phyloP scores from a whole-genome alignment of 352 stramenopile genomes.

The Blastocystis sp. region DNA sequence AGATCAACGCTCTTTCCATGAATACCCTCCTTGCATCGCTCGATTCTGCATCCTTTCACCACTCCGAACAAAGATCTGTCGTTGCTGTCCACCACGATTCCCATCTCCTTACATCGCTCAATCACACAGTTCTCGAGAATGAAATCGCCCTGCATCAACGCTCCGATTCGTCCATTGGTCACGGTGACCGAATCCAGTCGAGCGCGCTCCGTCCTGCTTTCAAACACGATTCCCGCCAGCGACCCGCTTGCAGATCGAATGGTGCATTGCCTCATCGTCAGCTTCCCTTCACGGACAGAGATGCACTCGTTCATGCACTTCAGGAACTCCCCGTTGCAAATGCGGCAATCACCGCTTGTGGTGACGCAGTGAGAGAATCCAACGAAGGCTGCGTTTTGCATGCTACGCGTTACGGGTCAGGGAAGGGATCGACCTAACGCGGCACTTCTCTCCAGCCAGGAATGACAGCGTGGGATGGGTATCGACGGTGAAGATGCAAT shows the following conservation, averaged over 20 bases:
- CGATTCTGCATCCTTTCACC: neutral
- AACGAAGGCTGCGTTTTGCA: neutral
- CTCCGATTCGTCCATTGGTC: neutral
- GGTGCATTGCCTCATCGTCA: neutral
- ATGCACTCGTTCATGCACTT: neutral
- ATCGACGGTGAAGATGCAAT: neutral
- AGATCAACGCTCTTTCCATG: neutral
- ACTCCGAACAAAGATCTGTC: neutral
- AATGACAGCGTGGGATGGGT: neutral
- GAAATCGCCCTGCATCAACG: neutral
- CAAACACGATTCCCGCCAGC: neutral
- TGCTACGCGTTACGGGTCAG: neutral
- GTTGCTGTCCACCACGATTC: neutral
- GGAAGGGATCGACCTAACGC: neutral
- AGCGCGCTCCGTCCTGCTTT: neutral
- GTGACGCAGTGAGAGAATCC: neutral
- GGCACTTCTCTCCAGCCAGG: neutral
- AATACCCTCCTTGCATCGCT: neutral
- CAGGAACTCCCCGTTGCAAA: neutral
- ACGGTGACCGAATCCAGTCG: neutral
- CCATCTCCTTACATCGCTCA: neutral
- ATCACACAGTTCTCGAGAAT: neutral
- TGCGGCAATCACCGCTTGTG: neutral
- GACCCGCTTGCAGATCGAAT: neutral
- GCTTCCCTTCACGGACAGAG: neutral